phyloP scores from a whole-genome alignment of 345 rosid genomes.

The Gossypium raimondii region DNA sequence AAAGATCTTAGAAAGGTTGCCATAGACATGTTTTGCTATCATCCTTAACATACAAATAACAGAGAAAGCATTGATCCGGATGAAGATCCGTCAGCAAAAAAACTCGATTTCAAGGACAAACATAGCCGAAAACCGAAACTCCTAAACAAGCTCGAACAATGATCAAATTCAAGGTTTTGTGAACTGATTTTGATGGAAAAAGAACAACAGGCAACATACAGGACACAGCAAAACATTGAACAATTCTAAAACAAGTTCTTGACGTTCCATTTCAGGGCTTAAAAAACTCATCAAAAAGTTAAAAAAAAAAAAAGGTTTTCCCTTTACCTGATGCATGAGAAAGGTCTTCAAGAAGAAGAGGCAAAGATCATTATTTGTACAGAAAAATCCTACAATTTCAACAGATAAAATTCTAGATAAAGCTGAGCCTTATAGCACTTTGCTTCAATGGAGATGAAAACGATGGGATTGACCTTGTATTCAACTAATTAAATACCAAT shows the following conservation, averaged over 20 bases:
- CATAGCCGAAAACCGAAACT: not conserved
- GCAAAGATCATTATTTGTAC: constrained; percentile 9
- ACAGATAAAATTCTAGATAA: constrained; percentile 17
- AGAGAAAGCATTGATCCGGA: not conserved
- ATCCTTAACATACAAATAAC: not conserved
- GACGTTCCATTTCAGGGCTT: not conserved
- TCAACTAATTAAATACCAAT: constrained; percentile 1
- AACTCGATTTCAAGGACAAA: not conserved
- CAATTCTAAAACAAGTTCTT: not conserved
- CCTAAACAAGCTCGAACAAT: not conserved
- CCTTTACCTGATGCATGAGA: constrained; percentile 26
- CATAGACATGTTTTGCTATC: not conserved
- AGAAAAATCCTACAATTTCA: constrained; percentile 29
- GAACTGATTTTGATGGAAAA: not conserved
- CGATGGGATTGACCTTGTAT: constrained; percentile 25
- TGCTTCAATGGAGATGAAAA: constrained; percentile 19
- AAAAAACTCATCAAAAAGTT: not conserved
- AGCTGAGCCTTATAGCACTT: constrained; percentile 15
- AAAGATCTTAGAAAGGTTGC: not conserved
- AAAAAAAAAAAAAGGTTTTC: not conserved
- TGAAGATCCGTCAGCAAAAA: not conserved
- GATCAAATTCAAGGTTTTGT: not conserved
- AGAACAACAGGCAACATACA: not conserved
- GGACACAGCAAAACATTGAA: not conserved
- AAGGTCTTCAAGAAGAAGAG: constrained; percentile 5